Base-by-base conservation (phyloP, 768 basidiomycete genomes). In the Leccinum obscurum region DNA sequence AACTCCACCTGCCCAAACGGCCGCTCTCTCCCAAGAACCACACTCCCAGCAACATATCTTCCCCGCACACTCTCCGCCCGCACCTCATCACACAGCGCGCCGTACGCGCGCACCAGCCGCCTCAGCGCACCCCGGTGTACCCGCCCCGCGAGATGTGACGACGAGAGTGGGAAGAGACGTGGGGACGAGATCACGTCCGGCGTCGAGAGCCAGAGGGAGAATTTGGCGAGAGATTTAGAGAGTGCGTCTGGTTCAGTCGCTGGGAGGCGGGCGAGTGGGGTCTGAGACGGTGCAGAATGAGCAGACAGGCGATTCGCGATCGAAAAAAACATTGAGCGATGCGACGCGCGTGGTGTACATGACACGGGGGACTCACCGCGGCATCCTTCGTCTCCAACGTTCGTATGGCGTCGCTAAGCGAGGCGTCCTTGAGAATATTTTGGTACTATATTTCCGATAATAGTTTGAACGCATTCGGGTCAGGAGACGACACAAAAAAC, bases 21-120 rank as follows among this genome's bases (percentile, higher is more conserved):
- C 72, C 92, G 75, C 76, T 91, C 88, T 62, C 88, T 86, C 14
- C 93, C 90, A 41, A 96, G 74, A 59, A 96, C 71, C 22, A 94
- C 95, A 60, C 86, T 82, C 15, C 87, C 91, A n/a, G 95, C 95
- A 76, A 98, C 95, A 68, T 98, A 99, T 72, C 80, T 82, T 5
- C 62, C 71, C 13, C 52, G 62, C 28, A 54, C 63, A 63, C 93
- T 93, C 72, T 84, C 83, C 56, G 83, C 85, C 68, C 84, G 82
- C 15, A 98, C 90, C 57, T 87, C 85, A 51, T 87, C 88, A 71
- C 90, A 95, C 3, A 98, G 76, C 62, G 78, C 70, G 9, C 77
- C 81, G 75, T 98, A 99, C 3, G 87, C 85, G 32, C 72, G 74
- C 2, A 84, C 88, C 61, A 98, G 77, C 13, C 86, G 80, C 35